These are phyloP conservation scores for Claviceps paspali DNA, from an alignment of 2,329 filamentous ascomycete species.

Conservation along the genomic window DNA sequence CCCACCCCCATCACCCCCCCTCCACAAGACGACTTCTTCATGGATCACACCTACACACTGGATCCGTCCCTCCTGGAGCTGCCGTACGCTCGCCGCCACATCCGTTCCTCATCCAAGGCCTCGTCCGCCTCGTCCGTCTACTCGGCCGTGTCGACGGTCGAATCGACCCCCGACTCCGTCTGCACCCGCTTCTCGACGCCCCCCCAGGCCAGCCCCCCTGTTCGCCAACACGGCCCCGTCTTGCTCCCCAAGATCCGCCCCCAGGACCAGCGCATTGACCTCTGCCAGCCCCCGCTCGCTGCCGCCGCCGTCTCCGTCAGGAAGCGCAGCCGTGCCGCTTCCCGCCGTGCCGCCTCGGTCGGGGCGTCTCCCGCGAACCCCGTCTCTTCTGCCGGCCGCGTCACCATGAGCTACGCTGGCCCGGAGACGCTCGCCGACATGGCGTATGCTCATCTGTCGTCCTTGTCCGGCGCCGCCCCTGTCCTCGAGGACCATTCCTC, in stretches of 20 bases:
- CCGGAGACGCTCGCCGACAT: conserved; percentile 35
- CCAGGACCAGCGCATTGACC: conserved; percentile 63
- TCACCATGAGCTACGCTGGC: conserved; percentile 47
- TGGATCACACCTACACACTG: conserved; percentile 30
- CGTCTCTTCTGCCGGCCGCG: conserved; percentile 27
- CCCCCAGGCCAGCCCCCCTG: conserved; percentile 47
- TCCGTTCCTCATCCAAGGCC: conserved; percentile 48
- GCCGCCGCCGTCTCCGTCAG: conserved; percentile 1
- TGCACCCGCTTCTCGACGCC: conserved; percentile 56
- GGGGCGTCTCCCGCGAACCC: conserved; percentile 7
- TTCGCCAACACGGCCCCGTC: conserved; percentile 64
- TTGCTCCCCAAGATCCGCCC: conserved; percentile 74
- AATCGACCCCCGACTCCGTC: conserved; percentile 46
- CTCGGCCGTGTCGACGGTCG: conserved; percentile 38
- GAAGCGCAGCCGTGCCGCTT: not conserved
- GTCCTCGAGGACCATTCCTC: conserved; percentile 10
- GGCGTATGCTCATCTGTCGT: conserved; percentile 22
- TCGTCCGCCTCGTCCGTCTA: conserved; percentile 55
- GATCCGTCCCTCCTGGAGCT: conserved; percentile 42
- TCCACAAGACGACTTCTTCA: conserved; percentile 10
- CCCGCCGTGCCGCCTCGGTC: conserved; percentile 12
- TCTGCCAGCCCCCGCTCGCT: conserved; percentile 10
- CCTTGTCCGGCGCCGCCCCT: conserved; percentile 15
- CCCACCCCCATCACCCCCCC: conserved; percentile 19
- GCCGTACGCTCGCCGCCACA: conserved; percentile 37